Percentiles rank a stretch among this genome's conserved stretches.
These are phyloP conservation scores for Apiospora kogelbergensis DNA, from an alignment of 2,329 filamentous ascomycete genomes.

Conservation along the genomic window DNA sequence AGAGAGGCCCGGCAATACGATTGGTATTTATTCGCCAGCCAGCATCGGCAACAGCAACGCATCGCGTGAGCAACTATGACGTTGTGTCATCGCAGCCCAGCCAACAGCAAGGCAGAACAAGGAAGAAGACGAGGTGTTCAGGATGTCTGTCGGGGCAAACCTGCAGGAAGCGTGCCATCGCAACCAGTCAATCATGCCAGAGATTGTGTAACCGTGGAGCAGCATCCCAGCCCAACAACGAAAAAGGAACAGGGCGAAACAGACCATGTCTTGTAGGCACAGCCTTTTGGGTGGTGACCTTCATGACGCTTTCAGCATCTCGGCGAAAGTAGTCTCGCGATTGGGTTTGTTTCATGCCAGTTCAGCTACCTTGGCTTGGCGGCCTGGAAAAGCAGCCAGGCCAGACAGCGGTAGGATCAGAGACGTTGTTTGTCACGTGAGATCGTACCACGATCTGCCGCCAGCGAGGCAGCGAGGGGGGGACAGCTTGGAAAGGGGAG, in stretches of 20 bases:
- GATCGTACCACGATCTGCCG: slow-evolving; percentile 5
- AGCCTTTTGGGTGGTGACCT: background rate
- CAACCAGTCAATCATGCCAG: background rate
- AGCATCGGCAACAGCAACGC: background rate
- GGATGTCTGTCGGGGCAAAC: background rate
- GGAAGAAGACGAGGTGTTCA: background rate
- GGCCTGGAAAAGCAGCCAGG: background rate
- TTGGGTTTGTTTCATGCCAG: background rate
- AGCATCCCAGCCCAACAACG: background rate
- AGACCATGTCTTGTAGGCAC: background rate
- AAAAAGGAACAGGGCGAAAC: background rate
- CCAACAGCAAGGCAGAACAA: background rate
- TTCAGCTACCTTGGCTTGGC: background rate
- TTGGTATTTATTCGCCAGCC: slow-evolving; percentile 1
- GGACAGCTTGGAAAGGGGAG: background rate
- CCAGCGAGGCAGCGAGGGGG: background rate
- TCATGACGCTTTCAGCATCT: background rate
- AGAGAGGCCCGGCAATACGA: background rate
- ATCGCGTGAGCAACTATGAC: background rate
- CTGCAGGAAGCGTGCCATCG: background rate
- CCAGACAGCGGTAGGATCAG: background rate
- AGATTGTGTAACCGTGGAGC: background rate
- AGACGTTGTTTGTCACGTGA: background rate
- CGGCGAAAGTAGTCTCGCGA: background rate
- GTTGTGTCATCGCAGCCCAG: background rate